A percentile compares a stretch with the other conserved stretches of the same genome.
Conservation (phyloP, 2,329 filamentous ascomycete genomes). For the Emericellopsis cladophorae region DNA sequence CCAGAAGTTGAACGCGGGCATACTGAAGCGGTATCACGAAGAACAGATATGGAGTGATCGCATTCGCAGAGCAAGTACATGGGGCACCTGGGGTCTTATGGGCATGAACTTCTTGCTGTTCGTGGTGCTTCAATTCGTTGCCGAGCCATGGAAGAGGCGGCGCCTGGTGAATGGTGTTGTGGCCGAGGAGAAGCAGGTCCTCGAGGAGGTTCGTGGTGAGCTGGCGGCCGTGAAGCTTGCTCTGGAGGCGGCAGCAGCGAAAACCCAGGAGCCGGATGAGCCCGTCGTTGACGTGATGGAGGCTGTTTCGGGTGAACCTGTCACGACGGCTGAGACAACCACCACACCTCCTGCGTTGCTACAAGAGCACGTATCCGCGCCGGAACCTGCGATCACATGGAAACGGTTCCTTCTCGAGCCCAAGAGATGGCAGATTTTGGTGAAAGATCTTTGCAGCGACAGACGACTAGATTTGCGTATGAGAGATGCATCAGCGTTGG, state of each 20-base stretch:
- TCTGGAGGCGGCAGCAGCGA: constrained; percentile 6
- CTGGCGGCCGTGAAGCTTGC: constrained; percentile 19
- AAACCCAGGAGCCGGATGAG: constrained; percentile 2
- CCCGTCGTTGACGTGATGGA: constrained; percentile 3
- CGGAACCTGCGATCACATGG: constrained; percentile 19
- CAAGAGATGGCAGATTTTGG: constrained; percentile 31
- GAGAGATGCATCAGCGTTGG: constrained; percentile 57
- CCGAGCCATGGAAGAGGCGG: constrained; percentile 82
- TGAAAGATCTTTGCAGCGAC: constrained; percentile 53
- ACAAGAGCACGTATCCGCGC: too few species aligned
- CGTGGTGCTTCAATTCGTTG: constrained; percentile 71
- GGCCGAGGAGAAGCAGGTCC: constrained; percentile 54
- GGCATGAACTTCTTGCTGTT: constrained; percentile 88
- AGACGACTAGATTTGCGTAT: constrained; percentile 50
- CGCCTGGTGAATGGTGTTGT: constrained; percentile 75
- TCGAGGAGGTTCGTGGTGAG: constrained; percentile 34
- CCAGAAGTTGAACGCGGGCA: constrained; percentile 64
- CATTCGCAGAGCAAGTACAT: constrained; percentile 89
- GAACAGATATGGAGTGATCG: constrained; percentile 99
- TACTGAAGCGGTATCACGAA: constrained; percentile 88
- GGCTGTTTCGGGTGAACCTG: constrained; percentile 4
- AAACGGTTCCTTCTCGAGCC: constrained; percentile 27
- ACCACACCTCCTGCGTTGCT: too few species aligned
- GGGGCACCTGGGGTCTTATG: constrained; percentile 98
- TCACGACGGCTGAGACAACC: not conserved